phyloP scores from a whole-genome alignment of 345 rosid genomes.

The Rhodamnia rubescens region DNA sequence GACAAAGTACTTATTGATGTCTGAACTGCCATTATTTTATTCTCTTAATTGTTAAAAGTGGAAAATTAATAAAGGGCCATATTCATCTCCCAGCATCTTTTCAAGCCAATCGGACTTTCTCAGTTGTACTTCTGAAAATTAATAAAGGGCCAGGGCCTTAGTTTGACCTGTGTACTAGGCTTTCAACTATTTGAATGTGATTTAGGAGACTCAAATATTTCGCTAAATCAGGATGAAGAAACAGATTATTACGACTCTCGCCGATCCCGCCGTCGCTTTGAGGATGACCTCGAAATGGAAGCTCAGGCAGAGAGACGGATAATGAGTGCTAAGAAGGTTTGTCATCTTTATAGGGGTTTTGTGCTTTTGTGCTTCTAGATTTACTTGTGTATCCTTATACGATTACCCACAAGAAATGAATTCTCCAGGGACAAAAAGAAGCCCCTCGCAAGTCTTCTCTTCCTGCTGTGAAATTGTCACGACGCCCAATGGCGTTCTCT shows the following conservation, averaged over 20 bases:
- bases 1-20: neutral
- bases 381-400: neutral
- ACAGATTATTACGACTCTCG: conserved; percentile 68
- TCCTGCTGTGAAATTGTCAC: conserved; percentile 41
- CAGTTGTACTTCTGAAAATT: neutral
- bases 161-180: neutral
- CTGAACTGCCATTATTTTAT: neutral
- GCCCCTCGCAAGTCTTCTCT: conserved; percentile 48
- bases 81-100: neutral
- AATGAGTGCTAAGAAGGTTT: conserved; percentile 91
- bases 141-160: neutral
- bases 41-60: neutral
- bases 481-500: conserved; percentile 68
- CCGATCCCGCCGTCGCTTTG: conserved; percentile 63
- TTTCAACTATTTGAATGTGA: neutral
- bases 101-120: neutral
- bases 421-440: conserved; percentile 54
- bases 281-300: conserved; percentile 91
- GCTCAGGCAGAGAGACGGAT: conserved; percentile 84
- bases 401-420: neutral
- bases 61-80: neutral
- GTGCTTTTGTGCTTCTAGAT: neutral
- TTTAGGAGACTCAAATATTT: neutral
- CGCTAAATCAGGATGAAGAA: conserved; percentile 58
- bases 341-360: neutral